Base-by-base conservation (phyloP, 805 yeast genomes). In the Huiozyma naganishii region DNA sequence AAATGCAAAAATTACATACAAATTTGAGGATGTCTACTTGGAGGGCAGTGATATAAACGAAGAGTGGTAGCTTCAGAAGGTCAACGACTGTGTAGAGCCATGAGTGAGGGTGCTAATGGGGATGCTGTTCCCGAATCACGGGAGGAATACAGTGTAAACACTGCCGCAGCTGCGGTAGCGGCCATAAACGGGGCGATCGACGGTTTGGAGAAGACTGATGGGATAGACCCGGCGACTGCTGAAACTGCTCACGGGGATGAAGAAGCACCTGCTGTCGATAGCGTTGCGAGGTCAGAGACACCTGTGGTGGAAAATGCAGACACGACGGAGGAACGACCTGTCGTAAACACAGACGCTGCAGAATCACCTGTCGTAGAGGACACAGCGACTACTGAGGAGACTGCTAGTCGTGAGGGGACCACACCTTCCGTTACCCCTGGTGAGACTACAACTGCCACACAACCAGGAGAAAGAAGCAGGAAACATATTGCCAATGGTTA, bases 51-150 rank as follows among this genome's bases (percentile, higher is more conserved):
- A 17, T 17, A 17, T 17, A 17, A 4, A 17, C 23, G 23, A 17
- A 17, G 23, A 17, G 23, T 17, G 2, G 23, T 17, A 17, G 23
- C 23, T 17, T 17, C 23, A 17, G 29, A 6, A 30, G 33, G 29
- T 9, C 58, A 54, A 32, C 53, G 62, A 48, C 49, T 54, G 45
- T 53, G 65, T 44, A 52, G 54, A 45, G 59, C 52, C 43, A 56
- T 58, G 23, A 48, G 45, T 23, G 50, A 55, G 5, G 60, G 51
- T 40, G 51, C 48, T 32, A 58, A 52, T 11, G 42, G 47, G 6
- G 56, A 48, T 32, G 42, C 29, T 10, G 13, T 10, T 6, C 41
- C 43, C 4, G 47, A 44, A 4, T n/a, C 10, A 32, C 34, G 34
- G 5, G n/a, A 8, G 4, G 33, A 11, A 11, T 11, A 30, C 33